phyloP scores from a whole-genome alignment of 2,329 filamentous ascomycete species.

The Falciphora oryzae region DNA sequence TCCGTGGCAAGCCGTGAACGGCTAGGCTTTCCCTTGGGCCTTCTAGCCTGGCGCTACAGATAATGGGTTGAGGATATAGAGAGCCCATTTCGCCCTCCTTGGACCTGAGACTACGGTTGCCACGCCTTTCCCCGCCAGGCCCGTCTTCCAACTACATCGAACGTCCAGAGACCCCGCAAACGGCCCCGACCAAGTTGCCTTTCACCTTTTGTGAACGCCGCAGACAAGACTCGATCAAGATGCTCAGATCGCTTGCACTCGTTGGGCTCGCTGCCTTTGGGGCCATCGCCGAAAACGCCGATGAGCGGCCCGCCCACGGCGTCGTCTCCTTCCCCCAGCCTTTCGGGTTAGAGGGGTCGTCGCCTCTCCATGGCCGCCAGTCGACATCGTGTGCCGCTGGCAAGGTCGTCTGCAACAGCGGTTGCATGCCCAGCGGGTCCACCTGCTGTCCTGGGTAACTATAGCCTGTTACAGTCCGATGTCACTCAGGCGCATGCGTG shows the following conservation, averaged over 20 bases:
- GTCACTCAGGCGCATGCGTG: neutral
- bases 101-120: too few species aligned
- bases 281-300: neutral
- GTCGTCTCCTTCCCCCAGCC: slow-evolving; percentile 1
- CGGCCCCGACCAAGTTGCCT: neutral
- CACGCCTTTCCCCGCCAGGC: neutral
- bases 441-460: slow-evolving; percentile 7
- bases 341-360: neutral
- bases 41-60: neutral
- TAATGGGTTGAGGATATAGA: neutral
- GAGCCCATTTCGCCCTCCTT: neutral
- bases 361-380: slow-evolving; percentile 5
- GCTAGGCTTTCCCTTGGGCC: neutral
- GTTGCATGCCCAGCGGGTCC: slow-evolving; percentile 8
- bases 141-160: neutral
- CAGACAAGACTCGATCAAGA: neutral
- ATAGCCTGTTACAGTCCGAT: neutral
- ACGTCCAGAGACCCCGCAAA: neutral
- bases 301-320: neutral
- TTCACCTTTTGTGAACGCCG: neutral
- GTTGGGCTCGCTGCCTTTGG: neutral
- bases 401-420: slow-evolving; percentile 3
- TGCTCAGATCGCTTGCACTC: neutral
- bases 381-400: slow-evolving; percentile 1
- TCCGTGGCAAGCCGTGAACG: neutral